Base-by-base conservation (phyloP, 1,139 yeast genomes). In the Komagataea norvegica region DNA sequence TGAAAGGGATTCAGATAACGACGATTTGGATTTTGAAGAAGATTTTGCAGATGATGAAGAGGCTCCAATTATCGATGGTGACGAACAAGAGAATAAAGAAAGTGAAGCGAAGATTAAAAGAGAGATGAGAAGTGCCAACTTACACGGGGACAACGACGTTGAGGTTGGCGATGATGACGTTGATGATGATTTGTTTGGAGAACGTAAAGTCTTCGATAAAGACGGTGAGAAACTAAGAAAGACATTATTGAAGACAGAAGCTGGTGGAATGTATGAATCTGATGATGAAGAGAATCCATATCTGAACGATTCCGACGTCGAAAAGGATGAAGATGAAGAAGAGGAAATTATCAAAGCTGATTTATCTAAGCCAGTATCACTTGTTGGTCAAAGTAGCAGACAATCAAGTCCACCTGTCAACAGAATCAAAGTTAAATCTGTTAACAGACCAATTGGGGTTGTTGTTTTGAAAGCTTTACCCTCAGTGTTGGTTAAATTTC, bases 31-130 rank as follows among this genome's bases (percentile, higher is more conserved):
- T 64, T 93, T 74, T 54, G 96, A 91, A 49, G 98, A 91, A 58
- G 97, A 89, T 58, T 91, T 91, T 62, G 97, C 95, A 17, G 98
- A 91, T 61, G 98, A 91, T 60, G 98, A 91, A 64, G 98, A 91
- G 60, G 97, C 97, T 1, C 98, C 98, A 21, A 85, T 89, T 43
- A 79, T 91, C 74, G 98, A 91, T 55, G 97, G 96, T 36, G 88
- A 89, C 43, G 98, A 91, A 56, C 94, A 87, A 54, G 98, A 91
- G 56, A 85, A 87, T 57, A 88, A 84, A 58, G 84, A 88, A 49
- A 84, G 89, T 28, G 96, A 91, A 59, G 76, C 75, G 47, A 82
- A 88, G 54, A 82, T 91, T 57, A 91, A 89, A 62, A 81, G 76
- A 51, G 97, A 91, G 61, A 88, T 86, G 91, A 70, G 87, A 45